Conservation (phyloP, 768 basidiomycete species). For the Phylloporus sp. region DNA sequence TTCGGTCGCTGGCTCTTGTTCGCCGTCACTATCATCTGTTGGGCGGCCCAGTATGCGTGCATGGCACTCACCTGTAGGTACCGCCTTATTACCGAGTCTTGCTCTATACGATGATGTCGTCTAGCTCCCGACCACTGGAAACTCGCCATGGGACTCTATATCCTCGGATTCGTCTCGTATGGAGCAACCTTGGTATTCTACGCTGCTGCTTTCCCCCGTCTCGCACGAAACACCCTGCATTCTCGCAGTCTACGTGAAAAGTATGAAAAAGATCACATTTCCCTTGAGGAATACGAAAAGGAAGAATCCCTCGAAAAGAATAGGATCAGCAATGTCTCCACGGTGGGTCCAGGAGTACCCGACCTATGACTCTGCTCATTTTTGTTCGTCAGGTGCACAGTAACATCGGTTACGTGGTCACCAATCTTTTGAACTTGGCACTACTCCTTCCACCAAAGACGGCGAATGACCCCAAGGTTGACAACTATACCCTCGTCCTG, state of each 20-base stretch:
- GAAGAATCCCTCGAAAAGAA: conserved; percentile 84
- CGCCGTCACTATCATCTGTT: conserved; percentile 65
- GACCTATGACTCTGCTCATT: not conserved
- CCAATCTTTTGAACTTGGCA: conserved; percentile 61
- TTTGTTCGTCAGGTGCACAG: conserved; percentile 52
- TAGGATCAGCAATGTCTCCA: conserved; percentile 78
- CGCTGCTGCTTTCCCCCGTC: conserved; percentile 70
- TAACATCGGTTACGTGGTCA: conserved; percentile 69
- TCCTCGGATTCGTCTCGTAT: conserved; percentile 74
- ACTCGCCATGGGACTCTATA: conserved; percentile 73
- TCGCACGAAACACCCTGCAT: conserved; percentile 72
- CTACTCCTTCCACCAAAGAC: conserved; percentile 53
- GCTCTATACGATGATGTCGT: not conserved
- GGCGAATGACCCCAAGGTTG: conserved; percentile 50
- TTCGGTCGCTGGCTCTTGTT: conserved; percentile 81
- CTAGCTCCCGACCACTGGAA: conserved; percentile 65
- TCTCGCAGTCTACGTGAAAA: conserved; percentile 50
- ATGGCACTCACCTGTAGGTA: conserved; percentile 65
- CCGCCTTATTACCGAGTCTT: not conserved
- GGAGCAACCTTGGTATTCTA: conserved; percentile 82
- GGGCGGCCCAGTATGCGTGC: conserved; percentile 75
- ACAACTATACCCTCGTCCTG: conserved; percentile 73
- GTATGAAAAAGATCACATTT: conserved; percentile 56
- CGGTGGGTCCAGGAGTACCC: conserved; percentile 37
- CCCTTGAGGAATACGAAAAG: conserved; percentile 57